Evolutionary conservation across 2,329 filamentous ascomycete species (phyloP), one percentile per base, ranked within the genome.

Genomic region (Westerdykella ornata): DNA sequence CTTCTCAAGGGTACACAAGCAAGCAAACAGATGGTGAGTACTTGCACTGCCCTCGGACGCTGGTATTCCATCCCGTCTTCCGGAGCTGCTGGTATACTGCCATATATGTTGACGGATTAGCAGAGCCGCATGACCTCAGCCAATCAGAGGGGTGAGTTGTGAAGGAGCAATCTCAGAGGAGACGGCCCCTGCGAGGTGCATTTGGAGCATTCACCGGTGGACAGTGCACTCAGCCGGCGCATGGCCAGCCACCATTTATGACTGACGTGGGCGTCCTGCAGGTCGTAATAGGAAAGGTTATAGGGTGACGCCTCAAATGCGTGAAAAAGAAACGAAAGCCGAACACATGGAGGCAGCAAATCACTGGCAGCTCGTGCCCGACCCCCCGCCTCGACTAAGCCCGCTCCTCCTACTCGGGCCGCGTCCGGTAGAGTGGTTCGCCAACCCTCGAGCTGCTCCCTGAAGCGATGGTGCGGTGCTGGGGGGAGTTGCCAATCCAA

Each of bases 91-190:
- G 45, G 42, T 49, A 39, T 44, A 37, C 46, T 42, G 17, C 54
- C 46, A 53, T 63, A 63, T 63, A 65, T 62, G 57, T 44, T 52
- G 29, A 41, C 42, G 39, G 42, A 14, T 18, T 53, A 44, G 60
- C 62, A 65, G 62, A 65, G 62, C 62, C 62, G 57, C 62, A 65
- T 60, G 28, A 15, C 14, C 16, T 9, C 13, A 20, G 6, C 17
- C 42, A 42, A 42, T 39, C n/a, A 39, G 20, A 12, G 31, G 14
- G 28, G 20, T 15, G n/a, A n/a, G n/a, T 18, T 28, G 36, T 16
- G 11, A 13, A 14, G 6, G 8, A 15, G n/a, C 29, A 15, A 13
- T 13, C 16, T 14, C 13, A 13, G 14, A n/a, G 6, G n/a, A 15
- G 32, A 40, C 33, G 13, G 40, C 20, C 52, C 49, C 48, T 26